A percentile compares a stretch with the other conserved stretches of the same genome.
Conservation (phyloP, 345 rosid genomes). For the Eucalyptus marginata region DNA sequence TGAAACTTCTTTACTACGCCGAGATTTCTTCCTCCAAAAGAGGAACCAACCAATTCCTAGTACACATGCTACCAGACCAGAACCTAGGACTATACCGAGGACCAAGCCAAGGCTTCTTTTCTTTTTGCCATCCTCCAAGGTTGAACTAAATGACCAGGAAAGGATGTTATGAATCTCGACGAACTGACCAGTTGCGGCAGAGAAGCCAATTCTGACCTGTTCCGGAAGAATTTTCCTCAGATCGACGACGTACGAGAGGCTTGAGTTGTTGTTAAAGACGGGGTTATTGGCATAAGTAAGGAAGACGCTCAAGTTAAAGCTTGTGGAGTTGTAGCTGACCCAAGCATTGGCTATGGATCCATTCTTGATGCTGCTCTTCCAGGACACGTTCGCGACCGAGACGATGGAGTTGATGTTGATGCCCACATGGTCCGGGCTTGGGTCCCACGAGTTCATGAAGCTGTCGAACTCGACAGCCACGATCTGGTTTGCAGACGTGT, state of each 20-base stretch:
- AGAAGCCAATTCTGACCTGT: constrained; percentile 31
- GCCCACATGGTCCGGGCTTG: constrained; percentile 34
- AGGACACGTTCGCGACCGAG: constrained; percentile 7
- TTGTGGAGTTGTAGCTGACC: constrained; percentile 36
- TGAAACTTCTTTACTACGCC: background rate
- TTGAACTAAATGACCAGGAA: constrained; percentile 30
- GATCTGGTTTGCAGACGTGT: constrained; percentile 5
- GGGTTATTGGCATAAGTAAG: constrained; percentile 27
- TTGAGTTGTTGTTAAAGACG: constrained; percentile 6
- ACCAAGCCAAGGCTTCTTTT: background rate
- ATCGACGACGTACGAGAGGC: constrained; percentile 20
- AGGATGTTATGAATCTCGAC: constrained; percentile 21
- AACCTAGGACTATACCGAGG: background rate
- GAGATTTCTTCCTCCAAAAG: constrained; percentile 3
- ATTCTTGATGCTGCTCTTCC: constrained; percentile 24
- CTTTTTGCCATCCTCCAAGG: constrained; percentile 1
- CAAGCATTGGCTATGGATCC: constrained; percentile 31
- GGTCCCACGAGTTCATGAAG: constrained; percentile 28
- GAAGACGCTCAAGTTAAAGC: constrained; percentile 33
- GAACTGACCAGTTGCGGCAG: constrained; percentile 31
- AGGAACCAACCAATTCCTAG: constrained; percentile 2
- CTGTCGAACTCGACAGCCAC: constrained; percentile 52
- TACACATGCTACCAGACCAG: constrained; percentile 3
- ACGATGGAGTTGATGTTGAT: constrained; percentile 36
- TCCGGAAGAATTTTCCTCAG: constrained; percentile 24